Evolutionary conservation across 306 rosid genomes (phyloP).

Genomic region (Prunus fruticosa): DNA sequence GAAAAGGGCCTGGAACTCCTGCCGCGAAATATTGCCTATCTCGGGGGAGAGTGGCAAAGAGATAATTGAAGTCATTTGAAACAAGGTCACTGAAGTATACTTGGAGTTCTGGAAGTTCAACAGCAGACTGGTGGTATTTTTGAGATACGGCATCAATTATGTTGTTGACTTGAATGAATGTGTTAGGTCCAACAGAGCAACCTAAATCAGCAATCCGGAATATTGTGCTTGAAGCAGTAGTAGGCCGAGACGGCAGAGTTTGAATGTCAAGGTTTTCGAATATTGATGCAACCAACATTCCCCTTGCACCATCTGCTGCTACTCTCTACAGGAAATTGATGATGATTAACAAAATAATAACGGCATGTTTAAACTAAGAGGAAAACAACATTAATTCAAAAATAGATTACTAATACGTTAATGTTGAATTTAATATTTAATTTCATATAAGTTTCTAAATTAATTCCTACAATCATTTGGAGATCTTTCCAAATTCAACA

Average conservation of each 20-base stretch:
- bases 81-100: slow-evolving; percentile 14
- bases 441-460: no score
- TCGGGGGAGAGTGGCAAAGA: slow-evolving; percentile 1
- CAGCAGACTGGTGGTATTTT: background rate
- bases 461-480: no score
- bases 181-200: slow-evolving; percentile 29
- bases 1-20: slow-evolving; percentile 5
- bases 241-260: no score
- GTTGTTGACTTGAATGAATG: slow-evolving; percentile 7
- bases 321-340: background rate
- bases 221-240: background rate
- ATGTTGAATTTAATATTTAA: no score
- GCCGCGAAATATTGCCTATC: background rate
- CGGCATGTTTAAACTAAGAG: no score
- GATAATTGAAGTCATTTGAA: slow-evolving; percentile 18
- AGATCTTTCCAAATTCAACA: no score
- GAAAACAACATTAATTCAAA: no score
- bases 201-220: slow-evolving; percentile 28
- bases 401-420: no score
- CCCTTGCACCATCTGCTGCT: background rate
- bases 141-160: slow-evolving; percentile 5
- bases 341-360: no score
- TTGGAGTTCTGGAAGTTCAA: slow-evolving; percentile 9
- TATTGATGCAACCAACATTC: background rate
- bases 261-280: slow-evolving; percentile 11